A percentile compares a stretch with the other conserved stretches of the same genome.
phyloP scores from a whole-genome alignment of 164 flowering plant species.

The Magnolia kwangsiensis region DNA sequence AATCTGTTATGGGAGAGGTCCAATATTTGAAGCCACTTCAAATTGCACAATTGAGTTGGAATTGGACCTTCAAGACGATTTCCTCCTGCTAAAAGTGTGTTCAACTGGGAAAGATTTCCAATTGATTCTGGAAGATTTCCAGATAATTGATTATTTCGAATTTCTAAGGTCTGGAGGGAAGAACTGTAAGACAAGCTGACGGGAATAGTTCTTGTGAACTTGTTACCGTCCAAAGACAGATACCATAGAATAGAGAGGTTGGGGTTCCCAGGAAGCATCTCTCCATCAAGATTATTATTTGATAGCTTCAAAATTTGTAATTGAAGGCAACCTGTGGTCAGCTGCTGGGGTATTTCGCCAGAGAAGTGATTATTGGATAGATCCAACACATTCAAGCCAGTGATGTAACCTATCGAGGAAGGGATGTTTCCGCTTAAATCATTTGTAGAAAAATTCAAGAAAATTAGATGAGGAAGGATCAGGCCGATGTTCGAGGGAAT shows the following conservation, averaged over 20 bases:
- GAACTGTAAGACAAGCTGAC: neutral
- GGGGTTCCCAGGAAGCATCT: neutral
- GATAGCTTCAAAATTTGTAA: neutral
- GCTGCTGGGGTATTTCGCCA: neutral
- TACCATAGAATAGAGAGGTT: neutral
- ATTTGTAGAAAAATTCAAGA: neutral
- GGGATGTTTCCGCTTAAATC: neutral
- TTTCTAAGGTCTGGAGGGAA: neutral
- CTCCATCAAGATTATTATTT: conserved; percentile 5
- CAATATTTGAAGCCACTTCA: neutral
- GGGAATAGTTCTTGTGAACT: conserved; percentile 2
- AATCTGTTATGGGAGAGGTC: conserved; percentile 4
- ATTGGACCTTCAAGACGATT: conserved; percentile 1
- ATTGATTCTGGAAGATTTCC: neutral
- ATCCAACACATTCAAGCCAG: neutral
- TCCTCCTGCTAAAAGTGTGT: neutral
- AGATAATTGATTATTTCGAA: conserved; percentile 2
- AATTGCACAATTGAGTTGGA: neutral
- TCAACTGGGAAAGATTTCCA: neutral
- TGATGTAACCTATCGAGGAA: neutral
- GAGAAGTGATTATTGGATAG: conserved; percentile 3
- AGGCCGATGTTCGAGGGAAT: neutral
- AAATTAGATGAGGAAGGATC: neutral
- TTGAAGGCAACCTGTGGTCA: neutral
- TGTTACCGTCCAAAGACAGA: conserved; percentile 6